phyloP scores from a whole-genome alignment of 1,139 yeast species.

The Kazachstania sp. region DNA sequence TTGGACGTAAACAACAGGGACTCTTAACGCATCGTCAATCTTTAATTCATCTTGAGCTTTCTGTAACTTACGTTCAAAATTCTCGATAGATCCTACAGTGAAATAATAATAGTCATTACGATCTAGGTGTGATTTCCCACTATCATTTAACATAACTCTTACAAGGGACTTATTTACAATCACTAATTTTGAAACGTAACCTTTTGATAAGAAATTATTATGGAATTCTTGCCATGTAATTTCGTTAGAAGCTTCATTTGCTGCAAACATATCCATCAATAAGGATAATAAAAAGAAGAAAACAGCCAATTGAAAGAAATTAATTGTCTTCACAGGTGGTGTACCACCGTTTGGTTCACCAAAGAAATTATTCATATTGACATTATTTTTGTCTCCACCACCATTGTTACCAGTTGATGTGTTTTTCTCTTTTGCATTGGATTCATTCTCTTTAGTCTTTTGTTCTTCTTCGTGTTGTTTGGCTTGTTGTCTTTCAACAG shows the following conservation, averaged over 20 bases:
- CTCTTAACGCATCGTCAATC: slow-evolving; percentile 50
- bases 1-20: slow-evolving; percentile 59
- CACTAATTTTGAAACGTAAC: slow-evolving; percentile 56
- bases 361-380: slow-evolving; percentile 1
- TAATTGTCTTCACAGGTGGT: slow-evolving; percentile 19
- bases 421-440: neutral
- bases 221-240: slow-evolving; percentile 59
- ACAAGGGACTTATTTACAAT: slow-evolving; percentile 59
- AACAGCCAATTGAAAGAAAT: slow-evolving; percentile 30
- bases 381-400: neutral
- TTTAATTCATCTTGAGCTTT: slow-evolving; percentile 52
- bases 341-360: slow-evolving; percentile 1
- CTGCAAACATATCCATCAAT: slow-evolving; percentile 25
- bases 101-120: slow-evolving; percentile 45
- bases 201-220: slow-evolving; percentile 51
- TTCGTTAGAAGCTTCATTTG: slow-evolving; percentile 30
- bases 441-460: neutral
- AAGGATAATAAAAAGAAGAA: slow-evolving; percentile 28
- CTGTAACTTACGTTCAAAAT: slow-evolving; percentile 60
- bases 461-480: slow-evolving; percentile 3
- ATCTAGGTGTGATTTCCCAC: slow-evolving; percentile 40
- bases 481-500: slow-evolving; percentile 15
- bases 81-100: slow-evolving; percentile 66
- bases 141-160: slow-evolving; percentile 57
- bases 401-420: neutral